Percentiles rank a stretch among this genome's conserved stretches.
These are phyloP conservation scores for Zopfia rhizophila DNA, from an alignment of 2,329 filamentous ascomycete species.

Conservation along the genomic window DNA sequence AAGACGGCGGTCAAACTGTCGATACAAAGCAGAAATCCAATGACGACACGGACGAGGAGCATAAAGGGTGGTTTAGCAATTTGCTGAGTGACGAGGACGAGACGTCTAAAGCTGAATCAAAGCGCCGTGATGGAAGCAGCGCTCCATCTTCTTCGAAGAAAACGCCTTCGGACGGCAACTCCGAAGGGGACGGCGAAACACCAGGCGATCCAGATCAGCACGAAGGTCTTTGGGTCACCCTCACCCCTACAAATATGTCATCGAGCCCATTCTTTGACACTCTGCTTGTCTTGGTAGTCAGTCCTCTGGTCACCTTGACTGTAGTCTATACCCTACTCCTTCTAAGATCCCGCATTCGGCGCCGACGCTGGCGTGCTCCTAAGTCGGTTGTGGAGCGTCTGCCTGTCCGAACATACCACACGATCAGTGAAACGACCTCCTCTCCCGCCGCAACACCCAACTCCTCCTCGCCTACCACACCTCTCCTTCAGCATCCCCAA, in stretches of 20 bases:
- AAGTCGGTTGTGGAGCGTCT: conserved; percentile 95
- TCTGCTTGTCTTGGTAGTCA: conserved; percentile 93
- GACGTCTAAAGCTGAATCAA: conserved; percentile 21
- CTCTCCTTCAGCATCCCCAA: conserved; percentile 70
- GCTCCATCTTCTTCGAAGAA: conserved; percentile 22
- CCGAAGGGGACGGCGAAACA: conserved; percentile 28
- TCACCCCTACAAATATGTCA: conserved; percentile 87
- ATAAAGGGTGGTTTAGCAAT: conserved; percentile 32
- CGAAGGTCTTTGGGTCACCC: conserved; percentile 94
- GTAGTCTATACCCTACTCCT: conserved; percentile 92
- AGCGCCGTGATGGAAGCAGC: conserved; percentile 25
- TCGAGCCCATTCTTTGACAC: conserved; percentile 96
- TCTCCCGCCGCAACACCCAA: conserved; percentile 71
- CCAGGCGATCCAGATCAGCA: conserved; percentile 58
- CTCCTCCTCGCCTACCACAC: conserved; percentile 78
- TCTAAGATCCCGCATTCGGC: conserved; percentile 85
- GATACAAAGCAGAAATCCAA: conserved; percentile 57
- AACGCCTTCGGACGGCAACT: conserved; percentile 24
- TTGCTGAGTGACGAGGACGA: conserved; percentile 37
- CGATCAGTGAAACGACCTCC: conserved; percentile 70
- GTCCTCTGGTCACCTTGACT: conserved; percentile 89
- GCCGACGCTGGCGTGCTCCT: conserved; percentile 93
- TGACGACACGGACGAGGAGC: conserved; percentile 53
- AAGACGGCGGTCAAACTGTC: conserved; percentile 30
- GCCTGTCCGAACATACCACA: conserved; percentile 96